Percentiles rank a stretch among this genome's conserved stretches.
Conservation (phyloP, 2,329 filamentous ascomycete species). For the Lachnellula arida region DNA sequence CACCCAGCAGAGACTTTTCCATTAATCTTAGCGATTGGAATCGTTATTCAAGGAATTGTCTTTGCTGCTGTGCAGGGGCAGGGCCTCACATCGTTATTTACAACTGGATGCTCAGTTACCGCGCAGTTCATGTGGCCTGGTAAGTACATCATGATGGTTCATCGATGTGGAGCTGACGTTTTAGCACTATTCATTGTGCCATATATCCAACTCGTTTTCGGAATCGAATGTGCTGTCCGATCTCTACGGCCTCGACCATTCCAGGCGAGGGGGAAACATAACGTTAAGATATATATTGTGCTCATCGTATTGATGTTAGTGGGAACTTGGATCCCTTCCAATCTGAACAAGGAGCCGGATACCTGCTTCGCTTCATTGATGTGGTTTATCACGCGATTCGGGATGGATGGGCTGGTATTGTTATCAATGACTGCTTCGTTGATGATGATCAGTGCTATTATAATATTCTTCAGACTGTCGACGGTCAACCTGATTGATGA, state of each 20-base stretch:
- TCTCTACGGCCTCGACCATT: conserved; percentile 53
- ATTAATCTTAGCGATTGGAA: conserved; percentile 52
- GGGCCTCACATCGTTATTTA: conserved; percentile 48
- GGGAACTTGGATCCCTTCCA: conserved; percentile 54
- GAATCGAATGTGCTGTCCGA: conserved; percentile 54
- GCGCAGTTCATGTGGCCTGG: conserved; percentile 58
- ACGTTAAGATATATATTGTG: conserved; percentile 51
- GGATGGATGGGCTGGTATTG: conserved; percentile 51
- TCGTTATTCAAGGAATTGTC: conserved; percentile 52
- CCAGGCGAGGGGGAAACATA: conserved; percentile 54
- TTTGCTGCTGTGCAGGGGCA: conserved; percentile 54
- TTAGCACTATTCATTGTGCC: conserved; percentile 60
- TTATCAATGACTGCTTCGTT: conserved; percentile 46
- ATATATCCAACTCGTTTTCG: conserved; percentile 61
- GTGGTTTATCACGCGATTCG: conserved; percentile 61
- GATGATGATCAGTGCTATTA: conserved; percentile 45
- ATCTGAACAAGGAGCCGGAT: conserved; percentile 50
- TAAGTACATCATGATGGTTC: conserved; percentile 31
- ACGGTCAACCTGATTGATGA: conserved; percentile 50
- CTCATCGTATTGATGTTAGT: conserved; percentile 48
- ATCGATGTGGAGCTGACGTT: conserved; percentile 23
- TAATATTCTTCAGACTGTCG: conserved; percentile 54
- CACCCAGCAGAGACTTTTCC: conserved; percentile 42
- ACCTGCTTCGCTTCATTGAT: conserved; percentile 64
- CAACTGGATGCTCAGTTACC: conserved; percentile 47